phyloP scores from a whole-genome alignment of 78 protist genomes.

The Andalucia godoyi region DNA sequence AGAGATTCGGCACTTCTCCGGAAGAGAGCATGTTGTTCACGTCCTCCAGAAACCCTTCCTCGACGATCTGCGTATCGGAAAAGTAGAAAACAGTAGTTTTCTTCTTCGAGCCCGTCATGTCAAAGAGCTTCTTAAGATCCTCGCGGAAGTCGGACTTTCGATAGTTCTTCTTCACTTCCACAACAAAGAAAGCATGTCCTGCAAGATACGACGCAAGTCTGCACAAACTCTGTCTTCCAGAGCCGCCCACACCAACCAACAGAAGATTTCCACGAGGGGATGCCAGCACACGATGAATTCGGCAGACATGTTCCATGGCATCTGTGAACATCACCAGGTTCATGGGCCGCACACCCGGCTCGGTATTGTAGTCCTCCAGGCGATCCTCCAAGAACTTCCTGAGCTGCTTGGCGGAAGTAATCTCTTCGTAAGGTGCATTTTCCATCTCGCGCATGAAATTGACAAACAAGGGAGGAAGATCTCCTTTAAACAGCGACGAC shows the following conservation, averaged over 20 bases:
- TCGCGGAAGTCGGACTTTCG: constrained; percentile 38
- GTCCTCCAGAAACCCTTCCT: constrained; percentile 74
- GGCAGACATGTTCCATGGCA: constrained; percentile 51
- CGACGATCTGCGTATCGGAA: constrained; percentile 59
- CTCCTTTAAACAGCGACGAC: background rate
- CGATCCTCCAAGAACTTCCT: constrained; percentile 20
- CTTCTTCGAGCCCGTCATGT: constrained; percentile 14
- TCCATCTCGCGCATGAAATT: constrained; percentile 28
- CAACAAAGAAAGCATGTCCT: constrained; percentile 18
- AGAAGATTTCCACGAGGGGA: constrained; percentile 56
- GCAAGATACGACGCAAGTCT: constrained; percentile 51
- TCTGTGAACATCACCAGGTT: constrained; percentile 60
- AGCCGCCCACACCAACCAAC: constrained; percentile 71
- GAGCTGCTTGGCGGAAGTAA: constrained; percentile 6
- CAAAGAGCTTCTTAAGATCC: constrained; percentile 33
- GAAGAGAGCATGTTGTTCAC: constrained; percentile 56
- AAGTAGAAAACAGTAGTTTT: constrained; percentile 35
- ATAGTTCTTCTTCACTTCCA: constrained; percentile 53
- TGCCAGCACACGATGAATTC: constrained; percentile 41
- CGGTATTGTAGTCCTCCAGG: constrained; percentile 51
- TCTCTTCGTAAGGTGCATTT: constrained; percentile 27
- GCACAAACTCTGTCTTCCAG: constrained; percentile 49
- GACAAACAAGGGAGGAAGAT: constrained; percentile 24
- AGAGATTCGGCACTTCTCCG: constrained; percentile 74
- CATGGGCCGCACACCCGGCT: constrained; percentile 23